Evolutionary conservation across 139 green algal genomes (phyloP).

Genomic region (Nannochloris sp.): DNA sequence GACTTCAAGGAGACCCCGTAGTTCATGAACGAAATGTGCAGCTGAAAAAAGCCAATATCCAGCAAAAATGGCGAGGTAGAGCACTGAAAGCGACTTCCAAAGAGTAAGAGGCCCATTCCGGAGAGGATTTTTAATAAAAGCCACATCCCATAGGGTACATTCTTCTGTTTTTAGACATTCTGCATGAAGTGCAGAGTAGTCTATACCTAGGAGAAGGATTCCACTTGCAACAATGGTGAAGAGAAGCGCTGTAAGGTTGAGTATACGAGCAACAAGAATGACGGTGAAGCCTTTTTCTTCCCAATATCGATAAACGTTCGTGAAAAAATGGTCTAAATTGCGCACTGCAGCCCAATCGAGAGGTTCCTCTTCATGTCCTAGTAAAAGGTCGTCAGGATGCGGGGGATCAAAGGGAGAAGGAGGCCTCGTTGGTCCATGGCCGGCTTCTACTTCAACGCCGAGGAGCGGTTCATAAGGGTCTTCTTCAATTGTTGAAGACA

Average conservation of each 20-base stretch:
- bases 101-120: conserved; percentile 22
- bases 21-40: conserved; percentile 46
- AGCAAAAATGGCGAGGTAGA: conserved; percentile 71
- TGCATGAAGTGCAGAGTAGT: conserved; percentile 64
- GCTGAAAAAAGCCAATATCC: conserved; percentile 38
- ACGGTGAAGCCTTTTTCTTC: conserved; percentile 63
- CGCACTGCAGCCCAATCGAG: conserved; percentile 56
- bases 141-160: conserved; percentile 60
- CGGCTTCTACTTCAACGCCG: too few species aligned
- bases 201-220: conserved; percentile 81
- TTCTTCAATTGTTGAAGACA: too few species aligned
- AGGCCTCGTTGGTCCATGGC: too few species aligned
- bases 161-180: conserved; percentile 38
- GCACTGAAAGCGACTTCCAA: conserved; percentile 36
- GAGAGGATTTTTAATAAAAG: conserved; percentile 35
- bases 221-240: conserved; percentile 84
- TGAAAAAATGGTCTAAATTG: conserved; percentile 85
- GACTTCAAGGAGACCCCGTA: conserved; percentile 46
- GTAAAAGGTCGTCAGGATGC: too few species aligned
- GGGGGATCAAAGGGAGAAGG: too few species aligned
- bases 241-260: conserved; percentile 80
- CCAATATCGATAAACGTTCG: conserved; percentile 74
- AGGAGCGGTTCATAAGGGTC: too few species aligned
- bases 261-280: conserved; percentile 53
- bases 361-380: not conserved